These are phyloP conservation scores for Ophiocordyceps unilateralis DNA, from an alignment of 2,329 filamentous ascomycete species.

Conservation along the genomic window DNA sequence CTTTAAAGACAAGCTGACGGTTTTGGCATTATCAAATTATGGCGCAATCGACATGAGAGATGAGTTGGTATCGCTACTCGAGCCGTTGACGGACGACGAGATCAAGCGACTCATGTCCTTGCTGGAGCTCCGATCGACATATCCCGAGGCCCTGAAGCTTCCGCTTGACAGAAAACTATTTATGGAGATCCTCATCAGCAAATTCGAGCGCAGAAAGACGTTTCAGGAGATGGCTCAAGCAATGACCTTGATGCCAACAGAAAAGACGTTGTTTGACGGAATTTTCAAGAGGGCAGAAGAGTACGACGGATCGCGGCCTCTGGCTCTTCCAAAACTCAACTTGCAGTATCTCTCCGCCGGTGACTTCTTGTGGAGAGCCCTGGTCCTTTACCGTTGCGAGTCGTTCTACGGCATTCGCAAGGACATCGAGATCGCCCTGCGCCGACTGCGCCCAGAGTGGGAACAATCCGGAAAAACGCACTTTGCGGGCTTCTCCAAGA, in stretches of 20 bases:
- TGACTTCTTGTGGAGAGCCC: conserved; percentile 92
- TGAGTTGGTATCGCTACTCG: conserved; percentile 63
- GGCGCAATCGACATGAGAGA: conserved; percentile 65
- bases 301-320: conserved; percentile 72
- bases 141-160: conserved; percentile 54
- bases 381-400: conserved; percentile 77
- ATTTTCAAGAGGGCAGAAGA: conserved; percentile 64
- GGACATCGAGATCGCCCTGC: conserved; percentile 70
- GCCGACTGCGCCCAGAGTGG: conserved; percentile 55
- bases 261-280: conserved; percentile 62
- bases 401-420: conserved; percentile 87
- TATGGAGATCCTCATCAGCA: conserved; percentile 55
- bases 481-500: conserved; percentile 76
- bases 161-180: conserved; percentile 45
- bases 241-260: conserved; percentile 68
- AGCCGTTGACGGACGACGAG: conserved; percentile 57
- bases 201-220: conserved; percentile 59
- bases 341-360: conserved; percentile 88
- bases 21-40: conserved; percentile 84
- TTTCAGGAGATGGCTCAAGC: conserved; percentile 66
- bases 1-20: conserved; percentile 81
- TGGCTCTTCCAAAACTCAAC: conserved; percentile 88
- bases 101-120: conserved; percentile 48
- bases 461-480: conserved; percentile 46
- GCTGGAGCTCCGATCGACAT: conserved; percentile 66